Percentiles rank a stretch among this genome's conserved stretches.
Conservation (phyloP, 345 rosid genomes). For the Ceriops decandra region DNA sequence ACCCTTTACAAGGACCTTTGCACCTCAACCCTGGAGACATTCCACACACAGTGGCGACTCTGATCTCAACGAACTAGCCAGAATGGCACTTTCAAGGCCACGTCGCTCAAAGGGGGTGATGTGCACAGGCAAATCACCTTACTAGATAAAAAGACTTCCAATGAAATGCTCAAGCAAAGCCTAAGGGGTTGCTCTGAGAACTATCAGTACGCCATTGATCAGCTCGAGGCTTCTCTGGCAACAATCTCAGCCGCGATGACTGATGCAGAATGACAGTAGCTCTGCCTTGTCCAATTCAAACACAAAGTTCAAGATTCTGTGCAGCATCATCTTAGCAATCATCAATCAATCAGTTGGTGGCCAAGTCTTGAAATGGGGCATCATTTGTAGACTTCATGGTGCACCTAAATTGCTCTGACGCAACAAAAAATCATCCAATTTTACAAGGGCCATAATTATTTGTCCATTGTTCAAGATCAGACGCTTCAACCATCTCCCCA, state of each 20-base stretch:
- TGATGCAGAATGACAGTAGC: constrained; percentile 8
- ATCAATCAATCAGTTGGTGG: constrained; percentile 10
- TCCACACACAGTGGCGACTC: not conserved
- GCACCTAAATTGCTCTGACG: no score
- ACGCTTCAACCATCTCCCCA: no score
- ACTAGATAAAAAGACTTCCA: not conserved
- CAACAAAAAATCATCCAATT: no score
- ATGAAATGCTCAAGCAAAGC: constrained; percentile 13
- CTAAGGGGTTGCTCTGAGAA: constrained; percentile 21
- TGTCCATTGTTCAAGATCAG: no score
- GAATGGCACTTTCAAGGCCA: constrained; percentile 2
- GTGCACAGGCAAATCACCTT: not conserved
- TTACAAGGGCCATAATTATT: no score
- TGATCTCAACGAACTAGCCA: constrained; percentile 16
- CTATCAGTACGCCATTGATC: constrained; percentile 20
- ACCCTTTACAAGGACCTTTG: constrained; percentile 19
- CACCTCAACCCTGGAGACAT: constrained; percentile 7
- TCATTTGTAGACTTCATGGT: no score
- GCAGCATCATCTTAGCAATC: constrained; percentile 19
- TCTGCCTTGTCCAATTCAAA: constrained; percentile 23
- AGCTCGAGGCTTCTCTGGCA: constrained; percentile 20
- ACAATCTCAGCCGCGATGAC: constrained; percentile 23
- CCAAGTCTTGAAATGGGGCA: not conserved
- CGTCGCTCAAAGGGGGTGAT: not conserved
- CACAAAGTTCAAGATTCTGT: constrained; percentile 10